Conservation (phyloP, 208 protist genomes). For the Kentomonas sorsogonicus region DNA sequence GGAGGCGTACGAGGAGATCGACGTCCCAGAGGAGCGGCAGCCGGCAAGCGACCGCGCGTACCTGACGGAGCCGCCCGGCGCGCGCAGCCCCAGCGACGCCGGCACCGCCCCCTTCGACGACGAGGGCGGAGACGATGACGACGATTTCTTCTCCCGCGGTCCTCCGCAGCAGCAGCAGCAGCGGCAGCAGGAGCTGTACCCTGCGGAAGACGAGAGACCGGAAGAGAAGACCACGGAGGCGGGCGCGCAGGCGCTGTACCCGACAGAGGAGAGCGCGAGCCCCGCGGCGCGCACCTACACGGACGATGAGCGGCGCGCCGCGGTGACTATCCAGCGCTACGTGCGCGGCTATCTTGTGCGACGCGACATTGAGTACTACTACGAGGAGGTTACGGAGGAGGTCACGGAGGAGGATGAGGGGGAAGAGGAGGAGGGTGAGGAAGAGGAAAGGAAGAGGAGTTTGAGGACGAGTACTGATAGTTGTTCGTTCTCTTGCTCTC, state of each 20-base stretch:
- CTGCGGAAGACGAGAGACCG: not conserved
- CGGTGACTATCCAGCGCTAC: no score
- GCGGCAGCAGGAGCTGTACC: not conserved
- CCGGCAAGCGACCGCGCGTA: not conserved
- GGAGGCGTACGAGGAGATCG: slow-evolving; percentile 28
- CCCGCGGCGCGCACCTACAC: no score
- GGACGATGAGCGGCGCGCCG: no score
- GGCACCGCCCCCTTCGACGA: no score
- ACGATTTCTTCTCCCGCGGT: no score
- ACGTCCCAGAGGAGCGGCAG: not conserved
- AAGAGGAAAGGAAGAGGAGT: not conserved
- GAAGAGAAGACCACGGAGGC: not conserved
- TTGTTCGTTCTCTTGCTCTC: not conserved
- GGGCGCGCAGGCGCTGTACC: not conserved
- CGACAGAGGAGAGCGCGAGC: not conserved
- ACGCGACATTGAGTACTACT: slow-evolving; percentile 42
- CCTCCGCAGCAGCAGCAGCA: not conserved
- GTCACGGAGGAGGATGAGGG: slow-evolving; percentile 17
- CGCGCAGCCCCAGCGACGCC: no score
- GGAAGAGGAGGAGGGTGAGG: slow-evolving; percentile 1
- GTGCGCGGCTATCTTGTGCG: slow-evolving; percentile 52
- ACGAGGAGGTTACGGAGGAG: slow-evolving; percentile 46
- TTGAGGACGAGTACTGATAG: not conserved
- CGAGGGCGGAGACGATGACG: no score
- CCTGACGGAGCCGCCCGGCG: no score